Percentiles rank a stretch among this genome's conserved stretches.
Conservation (phyloP, 2,329 filamentous ascomycete genomes). For the Cercospora brassicicola region DNA sequence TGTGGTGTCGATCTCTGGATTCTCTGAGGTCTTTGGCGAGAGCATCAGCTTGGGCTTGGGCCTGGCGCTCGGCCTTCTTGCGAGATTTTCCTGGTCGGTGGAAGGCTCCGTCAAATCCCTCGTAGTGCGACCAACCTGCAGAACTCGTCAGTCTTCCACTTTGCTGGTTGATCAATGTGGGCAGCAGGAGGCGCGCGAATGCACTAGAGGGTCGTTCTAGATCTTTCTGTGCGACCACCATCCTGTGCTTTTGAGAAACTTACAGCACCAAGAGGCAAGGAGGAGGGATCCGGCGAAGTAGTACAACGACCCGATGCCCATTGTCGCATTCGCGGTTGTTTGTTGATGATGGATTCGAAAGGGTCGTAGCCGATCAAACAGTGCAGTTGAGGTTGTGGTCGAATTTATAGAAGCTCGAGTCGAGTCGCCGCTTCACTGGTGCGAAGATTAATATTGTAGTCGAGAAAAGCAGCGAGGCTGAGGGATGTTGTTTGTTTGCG, state of each 20-base stretch:
- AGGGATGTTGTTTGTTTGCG: constrained; percentile 3
- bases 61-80: constrained; percentile 18
- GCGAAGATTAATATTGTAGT: not conserved
- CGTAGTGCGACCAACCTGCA: constrained; percentile 28
- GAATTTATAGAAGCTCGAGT: not conserved
- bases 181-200: constrained; percentile 18
- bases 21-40: constrained; percentile 7
- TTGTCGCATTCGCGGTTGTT: constrained; percentile 18
- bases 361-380: not conserved
- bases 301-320: constrained; percentile 36
- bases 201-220: not conserved
- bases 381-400: not conserved
- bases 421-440: not conserved
- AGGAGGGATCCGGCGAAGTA: constrained; percentile 30
- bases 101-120: constrained; percentile 27
- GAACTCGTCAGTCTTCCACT: not conserved
- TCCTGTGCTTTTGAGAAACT: not conserved
- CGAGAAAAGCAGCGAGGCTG: not conserved
- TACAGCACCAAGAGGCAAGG: constrained; percentile 16
- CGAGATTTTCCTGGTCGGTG: constrained; percentile 27
- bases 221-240: not conserved
- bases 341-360: not conserved
- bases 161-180: not conserved
- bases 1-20: not conserved
- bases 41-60: constrained; percentile 9